phyloP scores from a whole-genome alignment of 805 yeast genomes.

The Teunomyces kruisii region DNA sequence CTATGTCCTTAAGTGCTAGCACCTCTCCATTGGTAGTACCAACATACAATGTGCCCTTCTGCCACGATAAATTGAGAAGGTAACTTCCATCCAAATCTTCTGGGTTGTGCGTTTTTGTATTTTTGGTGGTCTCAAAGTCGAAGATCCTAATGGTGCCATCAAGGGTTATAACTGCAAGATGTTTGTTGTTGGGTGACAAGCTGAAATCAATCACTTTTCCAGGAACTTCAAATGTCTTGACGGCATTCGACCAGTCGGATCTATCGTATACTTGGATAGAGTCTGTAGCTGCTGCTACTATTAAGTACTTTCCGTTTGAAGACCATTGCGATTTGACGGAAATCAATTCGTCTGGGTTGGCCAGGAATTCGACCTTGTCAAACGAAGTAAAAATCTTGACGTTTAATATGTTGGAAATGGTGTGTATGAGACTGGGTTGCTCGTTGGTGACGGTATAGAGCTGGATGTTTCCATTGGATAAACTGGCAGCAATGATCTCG shows the following conservation, averaged over 20 bases:
- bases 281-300: conserved; percentile 57
- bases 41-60: conserved; percentile 28
- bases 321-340: conserved; percentile 68
- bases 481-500: conserved; percentile 57
- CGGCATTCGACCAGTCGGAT: conserved; percentile 28
- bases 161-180: conserved; percentile 58
- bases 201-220: conserved; percentile 47
- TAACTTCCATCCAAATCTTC: conserved; percentile 24
- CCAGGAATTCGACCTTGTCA: conserved; percentile 39
- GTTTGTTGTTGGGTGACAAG: conserved; percentile 62
- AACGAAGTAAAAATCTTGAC: conserved; percentile 32
- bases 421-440: conserved; percentile 50
- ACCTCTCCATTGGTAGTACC: conserved; percentile 47
- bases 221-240: conserved; percentile 13
- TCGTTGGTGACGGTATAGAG: conserved; percentile 58
- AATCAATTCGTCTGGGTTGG: conserved; percentile 44
- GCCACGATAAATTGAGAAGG: conserved; percentile 27
- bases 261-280: conserved; percentile 48
- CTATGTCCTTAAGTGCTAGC: conserved; percentile 19
- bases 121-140: conserved; percentile 36
- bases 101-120: conserved; percentile 1
- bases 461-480: conserved; percentile 58
- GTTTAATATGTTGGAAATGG: conserved; percentile 42
- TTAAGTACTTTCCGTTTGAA: conserved; percentile 65
- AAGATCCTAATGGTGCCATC: conserved; percentile 55